phyloP scores from a whole-genome alignment of 2,329 filamentous ascomycete species.

The Colletotrichum higginsianum region DNA sequence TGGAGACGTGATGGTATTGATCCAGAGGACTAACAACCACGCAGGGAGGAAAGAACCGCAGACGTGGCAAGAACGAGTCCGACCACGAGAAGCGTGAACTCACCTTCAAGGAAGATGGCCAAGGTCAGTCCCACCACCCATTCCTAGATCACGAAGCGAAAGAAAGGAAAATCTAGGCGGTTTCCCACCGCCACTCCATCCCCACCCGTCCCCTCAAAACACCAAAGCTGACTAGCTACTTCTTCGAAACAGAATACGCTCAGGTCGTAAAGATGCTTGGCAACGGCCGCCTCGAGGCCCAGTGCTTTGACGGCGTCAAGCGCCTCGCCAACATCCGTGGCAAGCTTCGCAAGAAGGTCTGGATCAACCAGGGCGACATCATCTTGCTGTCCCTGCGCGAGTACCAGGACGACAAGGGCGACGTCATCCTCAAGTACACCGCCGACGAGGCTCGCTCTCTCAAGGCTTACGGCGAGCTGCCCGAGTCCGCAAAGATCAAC shows the following conservation, averaged over 20 bases:
- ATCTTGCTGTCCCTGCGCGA: slow-evolving; percentile 90
- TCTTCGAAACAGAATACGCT: slow-evolving; percentile 77
- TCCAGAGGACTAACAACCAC: slow-evolving; percentile 22
- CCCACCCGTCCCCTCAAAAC: background rate
- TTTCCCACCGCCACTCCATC: background rate
- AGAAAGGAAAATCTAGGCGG: background rate
- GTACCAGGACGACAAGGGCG: slow-evolving; percentile 96
- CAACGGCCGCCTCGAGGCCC: slow-evolving; percentile 91
- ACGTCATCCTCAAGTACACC: slow-evolving; percentile 97
- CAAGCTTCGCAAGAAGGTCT: slow-evolving; percentile 99
- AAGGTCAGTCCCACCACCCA: slow-evolving; percentile 67
- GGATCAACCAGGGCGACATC: slow-evolving; percentile 99
- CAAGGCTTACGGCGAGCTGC: slow-evolving; percentile 97
- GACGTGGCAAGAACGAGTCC: slow-evolving; percentile 99
- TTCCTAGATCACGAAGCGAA: background rate
- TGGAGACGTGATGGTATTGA: background rate
- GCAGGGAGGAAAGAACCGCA: slow-evolving; percentile 97
- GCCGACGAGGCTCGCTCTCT: slow-evolving; percentile 95
- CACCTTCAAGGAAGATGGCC: slow-evolving; percentile 98
- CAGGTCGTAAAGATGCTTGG: slow-evolving; percentile 97
- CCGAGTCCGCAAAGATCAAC: slow-evolving; percentile 99
- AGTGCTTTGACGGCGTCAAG: slow-evolving; percentile 95
- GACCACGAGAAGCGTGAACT: slow-evolving; percentile 99
- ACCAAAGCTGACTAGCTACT: slow-evolving; percentile 3
- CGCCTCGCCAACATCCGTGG: slow-evolving; percentile 80